Percentiles rank a stretch among this genome's conserved stretches.
Conservation (phyloP, 2,329 filamentous ascomycete species). For the Kalmusia sp. region DNA sequence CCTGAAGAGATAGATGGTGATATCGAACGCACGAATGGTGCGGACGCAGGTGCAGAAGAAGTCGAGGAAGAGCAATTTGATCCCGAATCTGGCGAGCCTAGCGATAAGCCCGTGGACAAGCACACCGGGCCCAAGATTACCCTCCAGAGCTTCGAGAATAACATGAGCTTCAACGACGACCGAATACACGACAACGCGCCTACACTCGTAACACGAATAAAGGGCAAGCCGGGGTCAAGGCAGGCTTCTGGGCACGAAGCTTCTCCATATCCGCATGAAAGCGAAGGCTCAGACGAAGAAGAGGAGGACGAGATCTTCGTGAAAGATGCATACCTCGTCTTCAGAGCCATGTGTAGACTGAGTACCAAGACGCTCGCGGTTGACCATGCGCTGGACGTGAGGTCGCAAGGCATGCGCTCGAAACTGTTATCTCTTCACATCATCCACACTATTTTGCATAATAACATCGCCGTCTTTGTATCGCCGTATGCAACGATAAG, state of each 20-base stretch:
- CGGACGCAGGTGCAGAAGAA: conserved; percentile 46
- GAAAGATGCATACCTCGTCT: conserved; percentile 95
- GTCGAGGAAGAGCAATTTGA: conserved; percentile 48
- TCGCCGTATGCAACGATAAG: conserved; percentile 92
- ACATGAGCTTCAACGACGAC: conserved; percentile 70
- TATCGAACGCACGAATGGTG: conserved; percentile 31
- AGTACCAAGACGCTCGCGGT: conserved; percentile 90
- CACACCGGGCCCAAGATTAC: conserved; percentile 66
- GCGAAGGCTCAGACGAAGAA: conserved; percentile 67
- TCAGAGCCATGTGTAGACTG: conserved; percentile 95
- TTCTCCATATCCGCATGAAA: conserved; percentile 41
- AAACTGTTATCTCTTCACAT: conserved; percentile 95
- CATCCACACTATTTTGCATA: conserved; percentile 93
- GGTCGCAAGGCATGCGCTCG: conserved; percentile 94
- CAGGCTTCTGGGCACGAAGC: conserved; percentile 53
- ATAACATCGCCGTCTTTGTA: conserved; percentile 88
- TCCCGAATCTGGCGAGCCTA: conserved; percentile 46
- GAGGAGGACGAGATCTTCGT: conserved; percentile 96
- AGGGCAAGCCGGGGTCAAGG: conserved; percentile 51
- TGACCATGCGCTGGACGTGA: conserved; percentile 91
- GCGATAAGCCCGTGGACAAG: conserved; percentile 54
- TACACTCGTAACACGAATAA: conserved; percentile 69
- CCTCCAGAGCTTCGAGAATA: conserved; percentile 72
- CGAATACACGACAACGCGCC: conserved; percentile 71
- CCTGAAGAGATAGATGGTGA: conserved; percentile 31